Base-by-base conservation (phyloP, 169 alveolate species). In the Eimeria nieschulzi region DNA sequence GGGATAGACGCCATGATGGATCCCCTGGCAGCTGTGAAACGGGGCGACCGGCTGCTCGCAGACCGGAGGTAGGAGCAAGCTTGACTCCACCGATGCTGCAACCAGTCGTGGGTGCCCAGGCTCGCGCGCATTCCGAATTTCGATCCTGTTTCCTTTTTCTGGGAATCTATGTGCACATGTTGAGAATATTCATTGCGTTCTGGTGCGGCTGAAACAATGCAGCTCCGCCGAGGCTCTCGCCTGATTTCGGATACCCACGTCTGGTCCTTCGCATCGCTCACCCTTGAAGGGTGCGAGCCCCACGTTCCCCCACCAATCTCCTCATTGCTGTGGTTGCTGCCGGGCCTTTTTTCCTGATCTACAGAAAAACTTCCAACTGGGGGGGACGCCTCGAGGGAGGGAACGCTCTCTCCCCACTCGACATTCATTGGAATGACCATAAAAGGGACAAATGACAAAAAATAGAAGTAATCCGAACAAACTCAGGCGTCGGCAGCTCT, bases 251-350 rank as follows among this genome's bases (percentile, higher is more conserved):
- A 79, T 39, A 79, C 87, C 87, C 87, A 79, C 5, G 51, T 39
- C 15, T 79, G 73, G 56, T 79, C 73, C 56, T 71, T 66, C 19
- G 72, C 87, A 23, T 79, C 73, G 53, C 87, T 55, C 87, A 79
- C 87, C 26, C 87, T 68, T 53, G 87, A 79, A 66, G 87, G 87
- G 17, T 79, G 87, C 15, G 87, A 56, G 87, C 87, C 87, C 87
- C 87, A 79, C 56, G 87, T 21, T 26, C 17, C 87, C 72, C 53
- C 5, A 21, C 33, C 87, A 12, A 59, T 0, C 15, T 19, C 68
- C n/a, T 53, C 33, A 46, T 23, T 79, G 55, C 72, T 56, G 73
- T 23, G 72, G 87, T 0, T 79, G 53, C 73, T 79, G 46, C 46
- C 46, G 46, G 46, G 46, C 46, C 46, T 33, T 33, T 33, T 3